Conservation (phyloP, 108 stramenopile genomes). For the Conticribra guillardii region DNA sequence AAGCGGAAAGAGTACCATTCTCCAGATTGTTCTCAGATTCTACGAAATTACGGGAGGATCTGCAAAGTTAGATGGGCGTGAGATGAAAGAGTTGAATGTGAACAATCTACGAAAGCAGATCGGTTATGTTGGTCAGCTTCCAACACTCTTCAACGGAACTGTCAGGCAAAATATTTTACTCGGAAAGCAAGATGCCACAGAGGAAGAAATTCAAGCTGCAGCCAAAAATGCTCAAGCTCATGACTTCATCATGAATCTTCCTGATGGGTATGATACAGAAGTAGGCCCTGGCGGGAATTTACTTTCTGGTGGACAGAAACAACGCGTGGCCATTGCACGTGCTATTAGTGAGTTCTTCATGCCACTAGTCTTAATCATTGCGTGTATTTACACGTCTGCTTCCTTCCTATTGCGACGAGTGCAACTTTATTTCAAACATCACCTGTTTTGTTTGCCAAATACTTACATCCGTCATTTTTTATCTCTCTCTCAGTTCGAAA, state of each 20-base stretch:
- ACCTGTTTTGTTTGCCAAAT: no score
- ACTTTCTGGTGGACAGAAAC: constrained; percentile 38
- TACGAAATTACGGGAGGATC: constrained; percentile 42
- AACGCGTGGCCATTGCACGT: constrained; percentile 19
- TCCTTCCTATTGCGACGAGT: no score
- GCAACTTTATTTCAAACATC: no score
- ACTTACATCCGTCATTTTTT: no score
- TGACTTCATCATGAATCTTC: constrained; percentile 64
- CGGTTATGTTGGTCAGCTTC: constrained; percentile 77
- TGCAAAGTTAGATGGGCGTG: constrained; percentile 51
- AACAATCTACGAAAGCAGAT: constrained; percentile 47
- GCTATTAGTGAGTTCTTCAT: background rate
- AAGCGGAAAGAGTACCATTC: constrained; percentile 29
- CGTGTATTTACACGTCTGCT: background rate
- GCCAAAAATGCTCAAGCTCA: constrained; percentile 49
- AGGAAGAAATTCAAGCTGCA: constrained; percentile 43
- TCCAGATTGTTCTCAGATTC: constrained; percentile 50
- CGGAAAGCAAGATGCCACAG: constrained; percentile 39
- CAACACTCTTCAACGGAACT: constrained; percentile 65
- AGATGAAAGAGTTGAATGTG: constrained; percentile 49
- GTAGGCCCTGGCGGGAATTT: constrained; percentile 62
- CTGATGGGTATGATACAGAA: constrained; percentile 52
- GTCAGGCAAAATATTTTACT: constrained; percentile 76
- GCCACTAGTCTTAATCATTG: background rate
- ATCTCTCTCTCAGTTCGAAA: background rate